These are phyloP conservation scores for Epithemia pelagica DNA, from an alignment of 108 stramenopile species.

Conservation along the genomic window DNA sequence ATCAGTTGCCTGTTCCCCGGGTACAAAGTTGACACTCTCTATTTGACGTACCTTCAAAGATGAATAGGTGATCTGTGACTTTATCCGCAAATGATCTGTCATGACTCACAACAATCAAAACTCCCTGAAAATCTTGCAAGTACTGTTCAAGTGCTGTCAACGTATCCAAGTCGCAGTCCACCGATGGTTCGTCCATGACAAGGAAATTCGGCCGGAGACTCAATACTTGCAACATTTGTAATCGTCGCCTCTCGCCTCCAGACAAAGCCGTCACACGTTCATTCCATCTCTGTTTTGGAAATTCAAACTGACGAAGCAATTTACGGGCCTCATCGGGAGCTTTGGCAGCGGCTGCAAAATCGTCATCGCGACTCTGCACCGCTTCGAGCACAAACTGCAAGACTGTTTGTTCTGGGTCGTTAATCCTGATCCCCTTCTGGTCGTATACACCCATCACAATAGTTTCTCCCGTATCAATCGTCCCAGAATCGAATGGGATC, in stretches of 20 bases:
- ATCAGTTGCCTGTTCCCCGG: too few species aligned
- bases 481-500: conserved; percentile 43
- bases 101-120: conserved; percentile 88
- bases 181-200: conserved; percentile 59
- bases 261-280: conserved; percentile 67
- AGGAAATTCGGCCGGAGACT: conserved; percentile 69
- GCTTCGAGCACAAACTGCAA: conserved; percentile 68
- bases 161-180: conserved; percentile 78
- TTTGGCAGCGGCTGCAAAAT: conserved; percentile 17
- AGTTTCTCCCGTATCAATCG: conserved; percentile 68
- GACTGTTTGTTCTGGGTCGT: conserved; percentile 51
- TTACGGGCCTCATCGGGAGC: conserved; percentile 69
- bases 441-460: conserved; percentile 79
- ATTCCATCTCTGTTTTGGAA: conserved; percentile 56
- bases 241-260: conserved; percentile 75
- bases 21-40: too few species aligned
- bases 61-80: conserved; percentile 86
- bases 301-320: conserved; percentile 69
- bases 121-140: conserved; percentile 76
- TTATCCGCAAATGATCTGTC: conserved; percentile 92
- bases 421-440: conserved; percentile 64
- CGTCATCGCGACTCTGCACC: conserved; percentile 35
- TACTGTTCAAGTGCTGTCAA: conserved; percentile 71
- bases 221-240: conserved; percentile 72
- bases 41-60: too few species aligned